These are phyloP conservation scores for Nothophaeocryptopus gaeumannii DNA, from an alignment of 2,329 filamentous ascomycete genomes.

Conservation along the genomic window DNA sequence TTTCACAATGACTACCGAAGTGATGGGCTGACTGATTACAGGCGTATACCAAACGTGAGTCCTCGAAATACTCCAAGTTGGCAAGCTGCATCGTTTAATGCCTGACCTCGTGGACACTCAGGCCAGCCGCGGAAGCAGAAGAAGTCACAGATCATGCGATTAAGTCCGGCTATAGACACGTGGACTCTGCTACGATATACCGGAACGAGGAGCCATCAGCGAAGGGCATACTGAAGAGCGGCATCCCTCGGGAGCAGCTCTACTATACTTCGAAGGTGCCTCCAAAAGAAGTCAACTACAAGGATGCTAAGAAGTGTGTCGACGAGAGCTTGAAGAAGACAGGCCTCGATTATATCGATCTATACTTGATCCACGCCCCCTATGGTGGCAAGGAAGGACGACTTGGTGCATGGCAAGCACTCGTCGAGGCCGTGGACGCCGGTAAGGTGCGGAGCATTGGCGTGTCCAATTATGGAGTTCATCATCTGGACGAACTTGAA, in stretches of 20 bases:
- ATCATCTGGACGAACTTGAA: conserved; percentile 55
- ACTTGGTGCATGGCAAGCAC: conserved; percentile 53
- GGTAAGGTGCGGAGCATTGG: conserved; percentile 54
- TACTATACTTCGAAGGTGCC: conserved; percentile 65
- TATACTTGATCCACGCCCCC: conserved; percentile 53
- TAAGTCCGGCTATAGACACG: conserved; percentile 57
- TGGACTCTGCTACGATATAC: conserved; percentile 59
- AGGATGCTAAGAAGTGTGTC: conserved; percentile 62
- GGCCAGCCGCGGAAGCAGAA: conserved; percentile 55
- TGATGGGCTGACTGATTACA: neutral
- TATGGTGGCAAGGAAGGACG: conserved; percentile 52
- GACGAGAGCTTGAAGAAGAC: conserved; percentile 61
- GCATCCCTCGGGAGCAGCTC: conserved; percentile 53
- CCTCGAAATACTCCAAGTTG: no score
- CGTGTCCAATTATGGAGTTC: conserved; percentile 56
- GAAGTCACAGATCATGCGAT: conserved; percentile 58
- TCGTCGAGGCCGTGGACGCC: conserved; percentile 52
- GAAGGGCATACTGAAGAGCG: conserved; percentile 51
- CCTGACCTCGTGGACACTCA: neutral
- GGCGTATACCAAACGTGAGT: conserved; percentile 37
- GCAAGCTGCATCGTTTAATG: no score
- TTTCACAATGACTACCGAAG: neutral
- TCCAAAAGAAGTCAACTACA: conserved; percentile 56
- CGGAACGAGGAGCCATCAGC: conserved; percentile 57
- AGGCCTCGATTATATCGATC: conserved; percentile 46